Evolutionary conservation across 176 grass and related monocot species (phyloP), one percentile per base, ranked within the genome.

Genomic region (Juncus effusus): DNA sequence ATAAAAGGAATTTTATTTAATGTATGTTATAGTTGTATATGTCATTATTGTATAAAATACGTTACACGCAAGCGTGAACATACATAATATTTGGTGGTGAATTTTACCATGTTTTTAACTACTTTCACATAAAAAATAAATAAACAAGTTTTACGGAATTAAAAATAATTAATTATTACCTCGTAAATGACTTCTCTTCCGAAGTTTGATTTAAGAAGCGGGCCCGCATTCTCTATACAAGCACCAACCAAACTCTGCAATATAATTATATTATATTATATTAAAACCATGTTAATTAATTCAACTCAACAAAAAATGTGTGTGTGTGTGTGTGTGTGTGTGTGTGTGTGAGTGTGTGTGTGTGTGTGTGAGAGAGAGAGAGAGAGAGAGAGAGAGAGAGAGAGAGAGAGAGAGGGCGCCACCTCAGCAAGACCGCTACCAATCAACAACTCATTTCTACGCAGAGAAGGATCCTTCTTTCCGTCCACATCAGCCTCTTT

Each of bases 341-440:
- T 28, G 19, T 28, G 19, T 28, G 19, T 28, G 19, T 28, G 19
- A 28, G 19, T 1, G 19, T 28, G 19, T 28, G 19, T 28, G 19
- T 28, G 19, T 28, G 19, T 28, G 19, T 28, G 19, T 28, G 19
- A 28, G 19, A 28, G 19, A 28, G 19, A 28, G n/a, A n/a, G n/a
- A n/a, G n/a, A n/a, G n/a, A n/a, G n/a, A 1, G 8, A 54, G 10
- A 67, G n/a, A 6, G 40, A 10, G 36, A 16, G 16, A 77, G 7
- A 51, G 65, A 60, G 13, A 14, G 50, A 41, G 1, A 54, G 42
- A 13, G 6, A 67, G 41, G 13, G 28, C 65, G 72, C 77, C 67
- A 96, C 93, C 93, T 97, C 80, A 42, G 80, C 82, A 81, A 97
- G 85, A 5, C 70, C 87, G 71, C 78, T 97, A 75, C 89, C 84